Evolutionary conservation across 1,284 basidiomycete species (phyloP).

Genomic region (Tilletiopsis washingtonensis): DNA sequence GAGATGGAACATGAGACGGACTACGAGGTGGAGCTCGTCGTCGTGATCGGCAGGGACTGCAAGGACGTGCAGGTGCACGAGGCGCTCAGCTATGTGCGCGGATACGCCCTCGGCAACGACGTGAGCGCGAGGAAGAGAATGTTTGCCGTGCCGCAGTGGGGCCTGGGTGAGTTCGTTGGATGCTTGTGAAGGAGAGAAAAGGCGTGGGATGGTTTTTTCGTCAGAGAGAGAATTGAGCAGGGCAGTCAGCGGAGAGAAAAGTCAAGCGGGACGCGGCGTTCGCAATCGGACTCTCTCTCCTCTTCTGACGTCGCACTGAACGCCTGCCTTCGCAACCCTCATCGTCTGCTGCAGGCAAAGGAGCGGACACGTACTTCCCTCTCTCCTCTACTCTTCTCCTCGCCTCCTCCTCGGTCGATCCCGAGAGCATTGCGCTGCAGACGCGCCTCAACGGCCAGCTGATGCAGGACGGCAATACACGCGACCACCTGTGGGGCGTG

Average conservation of each 20-base stretch:
- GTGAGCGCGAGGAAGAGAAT: slow-evolving; percentile 24
- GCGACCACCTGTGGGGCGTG: slow-evolving; percentile 33
- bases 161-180: slow-evolving; percentile 8
- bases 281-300: too few relatives aligned
- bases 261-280: too few relatives aligned
- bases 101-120: slow-evolving; percentile 31
- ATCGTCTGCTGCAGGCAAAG: slow-evolving; percentile 9
- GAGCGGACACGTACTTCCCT: slow-evolving; percentile 24
- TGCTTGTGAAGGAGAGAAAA: background rate
- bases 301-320: background rate
- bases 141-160: slow-evolving; percentile 33
- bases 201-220: background rate
- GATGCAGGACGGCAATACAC: slow-evolving; percentile 66
- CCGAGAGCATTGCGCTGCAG: slow-evolving; percentile 61
- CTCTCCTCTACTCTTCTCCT: slow-evolving; percentile 10
- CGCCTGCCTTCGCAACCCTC: background rate
- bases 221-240: background rate
- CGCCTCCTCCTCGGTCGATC: slow-evolving; percentile 51
- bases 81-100: slow-evolving; percentile 19
- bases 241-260: too few relatives aligned
- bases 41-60: slow-evolving; percentile 15
- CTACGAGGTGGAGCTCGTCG: slow-evolving; percentile 33
- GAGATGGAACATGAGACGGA: slow-evolving; percentile 20
- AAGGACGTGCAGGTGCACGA: slow-evolving; percentile 15
- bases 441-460: slow-evolving; percentile 41